Conservation (phyloP, 805 yeast species). For the Kluyveromyces lactis region DNA sequence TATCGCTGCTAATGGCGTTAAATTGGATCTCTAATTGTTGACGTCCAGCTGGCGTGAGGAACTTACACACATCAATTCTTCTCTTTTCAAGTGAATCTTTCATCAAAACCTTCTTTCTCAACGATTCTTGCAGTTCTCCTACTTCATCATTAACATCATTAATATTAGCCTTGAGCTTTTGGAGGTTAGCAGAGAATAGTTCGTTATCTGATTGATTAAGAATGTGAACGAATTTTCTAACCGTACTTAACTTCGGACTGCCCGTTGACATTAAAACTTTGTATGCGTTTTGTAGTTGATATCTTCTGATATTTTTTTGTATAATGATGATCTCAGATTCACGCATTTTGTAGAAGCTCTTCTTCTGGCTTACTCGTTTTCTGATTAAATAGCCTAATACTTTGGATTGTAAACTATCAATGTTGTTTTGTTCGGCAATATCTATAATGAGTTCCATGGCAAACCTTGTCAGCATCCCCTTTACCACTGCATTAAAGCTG, state of each 20-base stretch:
- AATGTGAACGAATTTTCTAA: slow-evolving; percentile 67
- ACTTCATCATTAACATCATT: slow-evolving; percentile 61
- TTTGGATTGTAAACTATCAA: slow-evolving; percentile 42
- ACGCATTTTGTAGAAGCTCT: slow-evolving; percentile 46
- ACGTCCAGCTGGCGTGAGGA: slow-evolving; percentile 6
- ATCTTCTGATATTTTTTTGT: slow-evolving; percentile 67
- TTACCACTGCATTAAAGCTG: slow-evolving; percentile 46
- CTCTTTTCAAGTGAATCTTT: slow-evolving; percentile 70
- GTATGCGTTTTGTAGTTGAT: slow-evolving; percentile 64
- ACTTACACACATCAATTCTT: slow-evolving; percentile 47
- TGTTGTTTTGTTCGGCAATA: slow-evolving; percentile 39
- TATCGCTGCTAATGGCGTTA: neutral
- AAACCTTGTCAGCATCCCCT: slow-evolving; percentile 59
- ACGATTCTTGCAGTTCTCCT: slow-evolving; percentile 62
- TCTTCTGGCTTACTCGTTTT: slow-evolving; percentile 24
- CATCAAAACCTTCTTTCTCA: slow-evolving; percentile 71
- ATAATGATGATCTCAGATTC: slow-evolving; percentile 54
- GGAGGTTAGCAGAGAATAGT: slow-evolving; percentile 59
- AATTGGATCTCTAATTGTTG: slow-evolving; percentile 5
- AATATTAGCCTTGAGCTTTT: slow-evolving; percentile 58
- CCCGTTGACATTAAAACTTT: slow-evolving; percentile 56
- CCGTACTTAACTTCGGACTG: slow-evolving; percentile 72
- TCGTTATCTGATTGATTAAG: slow-evolving; percentile 67
- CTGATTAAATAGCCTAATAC: slow-evolving; percentile 44
- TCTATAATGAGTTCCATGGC: slow-evolving; percentile 45